phyloP scores from a whole-genome alignment of 345 rosid species.

The Lumnitzera racemosa region DNA sequence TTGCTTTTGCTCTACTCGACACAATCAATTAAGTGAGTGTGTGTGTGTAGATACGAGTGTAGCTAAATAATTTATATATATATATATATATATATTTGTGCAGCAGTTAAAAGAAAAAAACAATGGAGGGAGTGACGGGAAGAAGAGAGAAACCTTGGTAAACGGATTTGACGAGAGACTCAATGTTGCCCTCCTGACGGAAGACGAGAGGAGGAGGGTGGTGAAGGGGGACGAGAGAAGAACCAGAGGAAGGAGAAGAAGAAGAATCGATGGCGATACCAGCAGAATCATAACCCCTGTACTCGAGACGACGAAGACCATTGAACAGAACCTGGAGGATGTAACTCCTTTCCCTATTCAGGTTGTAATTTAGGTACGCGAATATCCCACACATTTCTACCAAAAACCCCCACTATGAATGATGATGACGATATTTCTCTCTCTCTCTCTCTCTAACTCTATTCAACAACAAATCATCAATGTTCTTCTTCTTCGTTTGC shows the following conservation, averaged over 20 bases:
- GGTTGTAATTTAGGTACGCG: slow-evolving; percentile 80
- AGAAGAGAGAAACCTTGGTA: slow-evolving; percentile 42
- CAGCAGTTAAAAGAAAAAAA: neutral
- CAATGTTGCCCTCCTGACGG: slow-evolving; percentile 91
- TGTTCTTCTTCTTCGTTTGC: neutral
- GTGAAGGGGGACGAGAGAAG: too few species aligned
- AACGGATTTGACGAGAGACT: slow-evolving; percentile 88
- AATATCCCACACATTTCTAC: slow-evolving; percentile 86
- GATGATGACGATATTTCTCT: neutral
- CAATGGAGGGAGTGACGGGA: neutral
- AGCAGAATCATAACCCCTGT: slow-evolving; percentile 93
- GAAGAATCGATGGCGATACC: slow-evolving; percentile 74
- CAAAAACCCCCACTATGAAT: too few species aligned
- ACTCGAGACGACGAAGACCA: slow-evolving; percentile 94
- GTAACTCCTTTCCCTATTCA: slow-evolving; percentile 58
- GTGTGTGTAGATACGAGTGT: too few species aligned
- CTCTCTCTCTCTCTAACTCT: neutral
- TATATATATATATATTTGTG: too few species aligned
- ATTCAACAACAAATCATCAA: neutral
- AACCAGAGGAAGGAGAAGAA: slow-evolving; percentile 14
- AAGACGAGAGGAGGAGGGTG: slow-evolving; percentile 51
- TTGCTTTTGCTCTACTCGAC: too few species aligned
- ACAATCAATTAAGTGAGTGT: too few species aligned
- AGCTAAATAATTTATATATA: too few species aligned
- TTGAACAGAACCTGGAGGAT: slow-evolving; percentile 88